Conservation (phyloP, 2,329 filamentous ascomycete genomes). For the Claviceps capensis region DNA sequence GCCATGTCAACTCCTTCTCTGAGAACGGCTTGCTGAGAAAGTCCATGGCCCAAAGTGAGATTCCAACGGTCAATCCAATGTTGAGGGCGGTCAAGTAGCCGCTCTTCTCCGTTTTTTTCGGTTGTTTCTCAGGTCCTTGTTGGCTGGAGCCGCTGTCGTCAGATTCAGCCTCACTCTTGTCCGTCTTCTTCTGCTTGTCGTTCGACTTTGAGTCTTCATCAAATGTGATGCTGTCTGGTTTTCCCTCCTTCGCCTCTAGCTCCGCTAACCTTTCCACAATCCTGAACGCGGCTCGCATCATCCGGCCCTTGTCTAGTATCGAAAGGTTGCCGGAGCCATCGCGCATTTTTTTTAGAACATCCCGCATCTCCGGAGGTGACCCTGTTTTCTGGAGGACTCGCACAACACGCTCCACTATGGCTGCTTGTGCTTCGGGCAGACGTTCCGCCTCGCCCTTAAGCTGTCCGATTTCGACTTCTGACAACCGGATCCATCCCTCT, state of each 20-base stretch:
- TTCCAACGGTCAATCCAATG: slow-evolving; percentile 26
- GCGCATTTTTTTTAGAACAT: slow-evolving; percentile 40
- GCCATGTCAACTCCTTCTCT: slow-evolving; percentile 80
- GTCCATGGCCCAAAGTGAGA: slow-evolving; percentile 40
- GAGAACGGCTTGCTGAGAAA: slow-evolving; percentile 27
- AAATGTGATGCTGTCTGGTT: slow-evolving; percentile 11
- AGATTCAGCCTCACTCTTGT: slow-evolving; percentile 9
- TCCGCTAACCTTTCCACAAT: slow-evolving; percentile 23
- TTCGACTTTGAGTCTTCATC: slow-evolving; percentile 12
- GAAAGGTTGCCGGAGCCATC: slow-evolving; percentile 39
- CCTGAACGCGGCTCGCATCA: slow-evolving; percentile 23
- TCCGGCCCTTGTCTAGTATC: slow-evolving; percentile 23
- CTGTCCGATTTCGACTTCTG: slow-evolving; percentile 32
- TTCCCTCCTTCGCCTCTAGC: slow-evolving; percentile 12
- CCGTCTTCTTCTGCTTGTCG: slow-evolving; percentile 8
- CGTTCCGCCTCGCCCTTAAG: slow-evolving; percentile 47
- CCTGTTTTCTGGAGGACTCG: slow-evolving; percentile 52
- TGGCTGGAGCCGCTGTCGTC: slow-evolving; percentile 13
- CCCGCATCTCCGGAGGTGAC: slow-evolving; percentile 53
- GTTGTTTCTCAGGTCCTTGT: slow-evolving; percentile 18
- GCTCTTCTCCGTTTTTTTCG: slow-evolving; percentile 22
- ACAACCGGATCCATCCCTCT: slow-evolving; percentile 33
- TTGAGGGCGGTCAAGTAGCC: slow-evolving; percentile 22
- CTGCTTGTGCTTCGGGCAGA: slow-evolving; percentile 48
- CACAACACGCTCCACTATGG: slow-evolving; percentile 46